Percentiles rank a stretch among this genome's conserved stretches.
Conservation (phyloP, 2,329 filamentous ascomycete genomes). For the Eutypa lata region DNA sequence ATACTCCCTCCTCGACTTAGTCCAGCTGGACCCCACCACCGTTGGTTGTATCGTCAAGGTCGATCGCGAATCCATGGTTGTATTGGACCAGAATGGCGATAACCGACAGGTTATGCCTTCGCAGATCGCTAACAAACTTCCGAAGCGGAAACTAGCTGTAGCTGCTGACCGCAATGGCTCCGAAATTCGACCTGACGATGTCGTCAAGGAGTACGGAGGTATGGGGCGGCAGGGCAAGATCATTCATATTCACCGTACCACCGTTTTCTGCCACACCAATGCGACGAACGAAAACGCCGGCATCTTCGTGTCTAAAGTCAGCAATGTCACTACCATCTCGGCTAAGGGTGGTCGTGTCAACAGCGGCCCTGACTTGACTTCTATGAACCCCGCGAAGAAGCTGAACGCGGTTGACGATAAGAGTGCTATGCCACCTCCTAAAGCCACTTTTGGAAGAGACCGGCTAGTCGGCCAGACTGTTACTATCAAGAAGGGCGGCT, state of each 20-base stretch:
- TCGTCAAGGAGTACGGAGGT: conserved; percentile 84
- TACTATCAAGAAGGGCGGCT: conserved; percentile 78
- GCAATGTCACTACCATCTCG: conserved; percentile 85
- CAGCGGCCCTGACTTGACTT: conserved; percentile 72
- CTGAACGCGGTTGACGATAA: conserved; percentile 58
- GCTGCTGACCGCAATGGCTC: conserved; percentile 91
- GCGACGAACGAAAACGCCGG: conserved; percentile 81
- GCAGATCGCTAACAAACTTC: conserved; percentile 86
- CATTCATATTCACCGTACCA: conserved; percentile 90
- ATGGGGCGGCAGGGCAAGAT: conserved; percentile 86
- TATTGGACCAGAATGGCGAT: conserved; percentile 87
- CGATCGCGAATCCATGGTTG: conserved; percentile 85
- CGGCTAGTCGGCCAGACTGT: conserved; percentile 88
- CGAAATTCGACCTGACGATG: conserved; percentile 88
- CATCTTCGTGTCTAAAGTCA: conserved; percentile 82
- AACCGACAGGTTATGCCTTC: conserved; percentile 81
- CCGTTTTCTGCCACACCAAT: conserved; percentile 84
- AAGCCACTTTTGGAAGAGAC: conserved; percentile 73
- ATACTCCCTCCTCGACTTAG: conserved; percentile 88
- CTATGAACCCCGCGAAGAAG: conserved; percentile 90
- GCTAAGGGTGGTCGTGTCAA: conserved; percentile 84
- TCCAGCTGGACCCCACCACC: conserved; percentile 88
- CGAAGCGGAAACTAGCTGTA: conserved; percentile 77
- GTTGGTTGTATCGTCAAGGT: conserved; percentile 94
- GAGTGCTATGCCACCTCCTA: conserved; percentile 64